phyloP scores from a whole-genome alignment of 1,139 yeast species.

The Lizanozyma gosingica region DNA sequence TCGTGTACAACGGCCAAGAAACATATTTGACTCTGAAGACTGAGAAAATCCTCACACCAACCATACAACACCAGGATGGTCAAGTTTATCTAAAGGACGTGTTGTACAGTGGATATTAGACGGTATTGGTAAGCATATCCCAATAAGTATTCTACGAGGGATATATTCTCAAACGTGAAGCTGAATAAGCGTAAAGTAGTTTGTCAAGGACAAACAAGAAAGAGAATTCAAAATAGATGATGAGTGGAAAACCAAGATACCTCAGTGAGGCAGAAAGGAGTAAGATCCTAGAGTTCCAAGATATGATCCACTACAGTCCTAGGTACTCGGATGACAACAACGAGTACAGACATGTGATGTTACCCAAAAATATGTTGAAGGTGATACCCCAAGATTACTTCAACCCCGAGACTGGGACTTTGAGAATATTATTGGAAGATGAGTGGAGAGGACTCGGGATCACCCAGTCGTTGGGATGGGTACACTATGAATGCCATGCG shows the following conservation, averaged over 20 bases:
- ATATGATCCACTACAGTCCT: constrained; percentile 90
- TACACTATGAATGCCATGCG: constrained; percentile 93
- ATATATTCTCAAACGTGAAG: not conserved
- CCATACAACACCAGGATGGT: too few relatives aligned
- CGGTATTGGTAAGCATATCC: too few relatives aligned
- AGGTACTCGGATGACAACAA: constrained; percentile 82
- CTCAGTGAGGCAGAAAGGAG: constrained; percentile 79
- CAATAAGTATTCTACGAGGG: not conserved
- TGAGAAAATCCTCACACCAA: too few relatives aligned
- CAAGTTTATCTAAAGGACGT: too few relatives aligned
- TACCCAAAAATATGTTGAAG: constrained; percentile 93
- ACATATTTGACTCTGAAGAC: too few relatives aligned
- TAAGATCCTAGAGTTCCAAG: constrained; percentile 84
- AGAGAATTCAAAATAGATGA: constrained; percentile 6
- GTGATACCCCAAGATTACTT: constrained; percentile 95
- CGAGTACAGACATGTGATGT: constrained; percentile 88
- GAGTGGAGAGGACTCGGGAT: constrained; percentile 99
- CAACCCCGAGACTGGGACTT: constrained; percentile 89
- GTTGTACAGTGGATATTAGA: too few relatives aligned
- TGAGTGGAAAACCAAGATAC: constrained; percentile 47
- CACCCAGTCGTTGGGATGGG: constrained; percentile 98
- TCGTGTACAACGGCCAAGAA: too few relatives aligned
- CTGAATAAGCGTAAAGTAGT: not conserved
- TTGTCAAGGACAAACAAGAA: not conserved
- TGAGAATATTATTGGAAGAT: constrained; percentile 83